A percentile compares a stretch with the other conserved stretches of the same genome.
Evolutionary conservation across 805 yeast genomes (phyloP).

Genomic region (Jamesozyma spencerorum): DNA sequence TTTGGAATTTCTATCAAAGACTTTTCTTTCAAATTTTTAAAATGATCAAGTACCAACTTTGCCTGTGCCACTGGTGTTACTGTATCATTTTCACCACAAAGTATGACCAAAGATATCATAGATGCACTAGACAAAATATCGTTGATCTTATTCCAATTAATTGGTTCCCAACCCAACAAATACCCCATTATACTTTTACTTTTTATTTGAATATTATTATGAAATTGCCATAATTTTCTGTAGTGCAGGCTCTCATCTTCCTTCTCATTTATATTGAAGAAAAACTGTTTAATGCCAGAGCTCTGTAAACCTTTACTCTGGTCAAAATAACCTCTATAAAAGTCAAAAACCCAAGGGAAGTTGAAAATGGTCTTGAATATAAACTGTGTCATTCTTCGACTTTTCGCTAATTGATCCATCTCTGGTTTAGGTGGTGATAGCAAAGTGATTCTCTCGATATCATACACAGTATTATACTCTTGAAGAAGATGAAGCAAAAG

Average conservation of each 20-base stretch:
- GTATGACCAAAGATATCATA: conserved; percentile 1
- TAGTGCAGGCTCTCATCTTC: conserved; percentile 9
- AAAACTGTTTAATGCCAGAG: conserved; percentile 24
- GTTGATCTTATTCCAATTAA: conserved; percentile 17
- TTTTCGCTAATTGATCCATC: conserved; percentile 12
- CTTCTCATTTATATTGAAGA: conserved; percentile 10
- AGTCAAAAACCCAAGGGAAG: conserved; percentile 22
- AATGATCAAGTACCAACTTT: conserved; percentile 5
- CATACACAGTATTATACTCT: conserved; percentile 16
- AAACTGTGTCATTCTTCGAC: conserved; percentile 9
- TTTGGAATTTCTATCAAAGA: conserved; percentile 9
- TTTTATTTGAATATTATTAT: conserved; percentile 23
- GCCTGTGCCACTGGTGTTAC: conserved; percentile 17
- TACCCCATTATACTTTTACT: conserved; percentile 24
- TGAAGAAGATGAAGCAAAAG: conserved; percentile 39
- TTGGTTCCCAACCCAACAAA: conserved; percentile 25
- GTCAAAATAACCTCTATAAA: conserved; percentile 23
- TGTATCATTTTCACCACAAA: conserved; percentile 19
- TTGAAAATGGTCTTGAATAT: conserved; percentile 10
- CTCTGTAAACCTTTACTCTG: conserved; percentile 26
- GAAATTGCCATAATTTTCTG: conserved; percentile 23
- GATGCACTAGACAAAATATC: not conserved
- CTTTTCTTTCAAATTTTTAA: conserved; percentile 6
- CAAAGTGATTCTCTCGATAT: conserved; percentile 29
- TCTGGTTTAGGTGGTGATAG: conserved; percentile 41